Conservation (phyloP, 75 land plant species). For the Sequoia sempervirens region DNA sequence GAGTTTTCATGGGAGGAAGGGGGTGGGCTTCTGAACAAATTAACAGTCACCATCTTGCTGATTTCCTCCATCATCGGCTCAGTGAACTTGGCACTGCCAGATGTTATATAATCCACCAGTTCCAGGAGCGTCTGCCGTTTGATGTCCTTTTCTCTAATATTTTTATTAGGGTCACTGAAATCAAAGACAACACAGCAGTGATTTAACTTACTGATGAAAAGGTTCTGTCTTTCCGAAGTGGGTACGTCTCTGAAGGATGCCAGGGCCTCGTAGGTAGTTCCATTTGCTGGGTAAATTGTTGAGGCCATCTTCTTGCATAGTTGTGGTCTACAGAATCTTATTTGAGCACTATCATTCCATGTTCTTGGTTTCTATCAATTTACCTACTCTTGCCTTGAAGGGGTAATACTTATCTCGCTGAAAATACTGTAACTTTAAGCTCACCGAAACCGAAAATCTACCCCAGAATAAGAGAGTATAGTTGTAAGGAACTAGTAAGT, state of each 20-base stretch:
- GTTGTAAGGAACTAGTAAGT: no score
- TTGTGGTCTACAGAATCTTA: no score
- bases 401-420: no score
- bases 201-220: constrained; percentile 52
- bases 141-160: constrained; percentile 41
- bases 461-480: no score
- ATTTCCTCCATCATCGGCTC: constrained; percentile 43
- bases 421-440: no score
- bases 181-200: constrained; percentile 52
- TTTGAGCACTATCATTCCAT: no score
- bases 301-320: constrained; percentile 25
- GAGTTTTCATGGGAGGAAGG: constrained; percentile 29
- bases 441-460: no score
- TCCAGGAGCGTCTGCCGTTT: constrained; percentile 50
- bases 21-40: constrained; percentile 46
- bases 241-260: constrained; percentile 46
- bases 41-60: constrained; percentile 46
- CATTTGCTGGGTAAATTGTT: constrained; percentile 42
- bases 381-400: no score
- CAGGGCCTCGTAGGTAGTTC: constrained; percentile 41
- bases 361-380: no score
- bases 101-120: constrained; percentile 37
- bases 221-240: constrained; percentile 33
- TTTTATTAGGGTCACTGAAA: constrained; percentile 39
- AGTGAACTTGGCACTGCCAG: constrained; percentile 17